Evolutionary conservation across 768 basidiomycete genomes (phyloP).

Genomic region (Rhodocollybia butyracea): DNA sequence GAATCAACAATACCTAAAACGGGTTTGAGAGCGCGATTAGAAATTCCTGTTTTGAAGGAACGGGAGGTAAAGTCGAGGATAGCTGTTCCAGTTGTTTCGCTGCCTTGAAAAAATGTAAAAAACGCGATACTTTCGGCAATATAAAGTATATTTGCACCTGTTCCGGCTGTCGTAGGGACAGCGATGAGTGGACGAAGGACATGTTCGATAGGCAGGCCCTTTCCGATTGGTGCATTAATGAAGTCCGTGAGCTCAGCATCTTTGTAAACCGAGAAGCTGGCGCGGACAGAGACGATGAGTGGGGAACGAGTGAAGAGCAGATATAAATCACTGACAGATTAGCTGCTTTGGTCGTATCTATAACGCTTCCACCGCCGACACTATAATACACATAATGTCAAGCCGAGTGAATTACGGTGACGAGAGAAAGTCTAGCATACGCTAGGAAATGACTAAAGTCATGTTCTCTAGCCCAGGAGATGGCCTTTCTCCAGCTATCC

Average conservation of each 20-base stretch:
- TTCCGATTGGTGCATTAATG: slow-evolving; percentile 94
- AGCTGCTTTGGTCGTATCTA: slow-evolving; percentile 94
- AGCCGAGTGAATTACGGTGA: background rate
- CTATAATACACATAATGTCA: slow-evolving; percentile 32
- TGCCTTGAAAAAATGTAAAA: too few species aligned
- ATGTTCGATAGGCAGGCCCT: slow-evolving; percentile 79
- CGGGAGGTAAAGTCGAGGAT: slow-evolving; percentile 91
- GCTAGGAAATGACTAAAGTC: slow-evolving; percentile 94
- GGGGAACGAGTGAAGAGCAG: slow-evolving; percentile 8
- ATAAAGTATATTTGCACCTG: too few species aligned
- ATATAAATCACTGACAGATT: slow-evolving; percentile 57
- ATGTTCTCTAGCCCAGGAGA: slow-evolving; percentile 80
- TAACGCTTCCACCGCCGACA: slow-evolving; percentile 91
- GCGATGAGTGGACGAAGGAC: slow-evolving; percentile 83
- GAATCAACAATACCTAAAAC: slow-evolving; percentile 71
- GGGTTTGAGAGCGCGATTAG: slow-evolving; percentile 88
- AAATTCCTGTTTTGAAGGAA: slow-evolving; percentile 96
- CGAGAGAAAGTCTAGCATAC: slow-evolving; percentile 43
- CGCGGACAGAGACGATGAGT: background rate
- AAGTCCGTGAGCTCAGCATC: slow-evolving; percentile 94
- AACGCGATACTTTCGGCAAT: too few species aligned
- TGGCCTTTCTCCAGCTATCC: slow-evolving; percentile 83
- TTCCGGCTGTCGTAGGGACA: slow-evolving; percentile 73
- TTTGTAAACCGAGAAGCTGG: slow-evolving; percentile 84
- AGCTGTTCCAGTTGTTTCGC: slow-evolving; percentile 93